Conservation (phyloP, 768 basidiomycete genomes). For the Pleurotus pulmonarius region DNA sequence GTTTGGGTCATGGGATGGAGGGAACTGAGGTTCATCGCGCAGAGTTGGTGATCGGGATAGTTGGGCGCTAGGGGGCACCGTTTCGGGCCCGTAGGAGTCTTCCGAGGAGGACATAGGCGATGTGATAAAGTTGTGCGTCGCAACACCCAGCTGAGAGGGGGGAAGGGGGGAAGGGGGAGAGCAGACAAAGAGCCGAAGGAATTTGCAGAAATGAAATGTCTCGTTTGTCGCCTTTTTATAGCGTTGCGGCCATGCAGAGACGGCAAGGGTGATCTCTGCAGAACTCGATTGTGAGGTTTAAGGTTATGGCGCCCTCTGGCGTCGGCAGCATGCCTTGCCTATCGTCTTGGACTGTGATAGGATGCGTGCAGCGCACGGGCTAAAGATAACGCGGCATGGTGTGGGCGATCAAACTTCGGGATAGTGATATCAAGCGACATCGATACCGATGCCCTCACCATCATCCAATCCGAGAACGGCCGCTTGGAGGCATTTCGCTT, state of each 20-base stretch:
- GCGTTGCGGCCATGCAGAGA: conserved; percentile 1
- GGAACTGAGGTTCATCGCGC: not conserved
- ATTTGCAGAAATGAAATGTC: too few relatives aligned
- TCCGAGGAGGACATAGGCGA: not conserved
- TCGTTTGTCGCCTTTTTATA: conserved; percentile 4
- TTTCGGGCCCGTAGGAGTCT: not conserved
- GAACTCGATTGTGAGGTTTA: conserved; percentile 1
- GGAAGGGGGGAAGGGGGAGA: not conserved
- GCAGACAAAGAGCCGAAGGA: not conserved
- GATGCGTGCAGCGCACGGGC: not conserved
- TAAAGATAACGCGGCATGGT: not conserved
- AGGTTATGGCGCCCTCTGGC: conserved; percentile 1
- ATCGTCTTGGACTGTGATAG: not conserved
- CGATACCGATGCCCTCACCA: not conserved
- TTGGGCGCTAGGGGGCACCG: conserved; percentile 5
- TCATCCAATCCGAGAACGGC: not conserved
- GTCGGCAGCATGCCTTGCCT: conserved; percentile 1
- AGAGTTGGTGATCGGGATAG: conserved; percentile 5
- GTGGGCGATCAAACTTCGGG: not conserved
- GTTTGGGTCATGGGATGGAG: not conserved
- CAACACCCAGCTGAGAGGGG: not conserved
- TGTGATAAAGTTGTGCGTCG: not conserved
- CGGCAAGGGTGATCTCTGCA: conserved; percentile 1
- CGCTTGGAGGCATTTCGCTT: conserved; percentile 2
- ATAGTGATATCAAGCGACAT: not conserved